These are phyloP conservation scores for Fusarium fracticaudum DNA, from an alignment of 2,329 filamentous ascomycete species.

Conservation along the genomic window DNA sequence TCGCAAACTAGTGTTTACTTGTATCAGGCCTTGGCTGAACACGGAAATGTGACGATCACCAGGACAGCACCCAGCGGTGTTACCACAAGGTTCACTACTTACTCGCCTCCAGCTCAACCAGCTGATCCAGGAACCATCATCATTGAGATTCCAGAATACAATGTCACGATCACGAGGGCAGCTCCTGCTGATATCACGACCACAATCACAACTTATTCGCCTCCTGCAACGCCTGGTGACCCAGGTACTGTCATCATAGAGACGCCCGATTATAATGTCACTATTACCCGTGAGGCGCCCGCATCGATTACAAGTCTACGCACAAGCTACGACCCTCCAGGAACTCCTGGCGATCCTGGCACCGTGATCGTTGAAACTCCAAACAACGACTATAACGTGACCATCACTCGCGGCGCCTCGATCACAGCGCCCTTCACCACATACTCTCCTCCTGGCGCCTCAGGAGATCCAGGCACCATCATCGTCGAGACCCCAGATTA, in stretches of 20 bases:
- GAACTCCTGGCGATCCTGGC: conserved; percentile 17
- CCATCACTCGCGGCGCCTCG: conserved; percentile 13
- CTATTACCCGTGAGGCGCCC: conserved; percentile 14
- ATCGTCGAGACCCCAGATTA: conserved; percentile 25
- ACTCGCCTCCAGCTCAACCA: conserved; percentile 10
- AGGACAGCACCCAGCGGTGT: conserved; percentile 17
- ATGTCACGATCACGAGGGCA: conserved; percentile 24
- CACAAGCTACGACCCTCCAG: conserved; percentile 15
- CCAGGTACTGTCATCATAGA: conserved; percentile 29
- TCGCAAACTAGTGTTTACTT: conserved; percentile 33
- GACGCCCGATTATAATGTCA: conserved; percentile 30
- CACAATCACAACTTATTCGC: conserved; percentile 25
- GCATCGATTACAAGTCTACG: conserved; percentile 14
- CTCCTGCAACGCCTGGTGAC: conserved; percentile 20
- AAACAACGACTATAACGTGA: conserved; percentile 19
- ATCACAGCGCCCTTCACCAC: conserved; percentile 10
- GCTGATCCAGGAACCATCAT: conserved; percentile 28
- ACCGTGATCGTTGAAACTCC: conserved; percentile 22
- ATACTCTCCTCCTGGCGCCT: conserved; percentile 5
- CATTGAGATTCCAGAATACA: conserved; percentile 25
- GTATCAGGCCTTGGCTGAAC: conserved; percentile 19
- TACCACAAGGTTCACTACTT: conserved; percentile 21
- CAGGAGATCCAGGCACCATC: conserved; percentile 21
- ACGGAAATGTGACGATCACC: conserved; percentile 29
- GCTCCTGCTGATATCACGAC: conserved; percentile 17